phyloP scores from a whole-genome alignment of 805 yeast species.

The Saturnispora dispora region DNA sequence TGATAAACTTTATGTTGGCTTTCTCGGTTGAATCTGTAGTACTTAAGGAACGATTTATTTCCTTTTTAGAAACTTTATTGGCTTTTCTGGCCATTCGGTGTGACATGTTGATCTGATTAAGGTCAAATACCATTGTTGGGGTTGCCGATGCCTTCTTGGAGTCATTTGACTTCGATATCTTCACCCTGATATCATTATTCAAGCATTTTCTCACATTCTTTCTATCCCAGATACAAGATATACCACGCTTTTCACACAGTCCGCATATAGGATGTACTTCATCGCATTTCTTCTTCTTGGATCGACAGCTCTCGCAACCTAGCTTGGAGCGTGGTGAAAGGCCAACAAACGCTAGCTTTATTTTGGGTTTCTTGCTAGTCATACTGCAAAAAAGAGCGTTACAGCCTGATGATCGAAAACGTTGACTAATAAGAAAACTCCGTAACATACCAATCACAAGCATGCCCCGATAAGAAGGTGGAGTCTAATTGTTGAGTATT shows the following conservation, averaged over 20 bases:
- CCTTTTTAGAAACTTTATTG: background rate
- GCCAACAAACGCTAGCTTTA: constrained; percentile 22
- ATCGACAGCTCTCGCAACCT: constrained; percentile 35
- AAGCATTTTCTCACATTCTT: background rate
- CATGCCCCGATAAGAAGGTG: background rate
- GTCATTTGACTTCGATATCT: background rate
- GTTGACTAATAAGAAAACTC: background rate
- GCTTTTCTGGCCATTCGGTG: constrained; percentile 12
- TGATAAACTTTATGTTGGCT: background rate
- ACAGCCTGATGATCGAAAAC: background rate
- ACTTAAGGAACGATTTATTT: background rate
- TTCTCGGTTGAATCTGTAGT: background rate
- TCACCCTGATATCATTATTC: background rate
- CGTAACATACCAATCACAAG: background rate
- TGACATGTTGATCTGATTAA: constrained; percentile 13
- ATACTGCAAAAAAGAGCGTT: background rate
- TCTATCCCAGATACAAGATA: constrained; percentile 23
- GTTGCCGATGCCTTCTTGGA: background rate
- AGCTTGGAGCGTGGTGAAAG: constrained; percentile 27
- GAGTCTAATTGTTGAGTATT: background rate
- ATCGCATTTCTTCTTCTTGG: constrained; percentile 42
- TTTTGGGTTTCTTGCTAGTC: background rate
- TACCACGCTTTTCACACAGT: constrained; percentile 28
- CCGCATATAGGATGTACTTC: constrained; percentile 39
- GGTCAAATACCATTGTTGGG: constrained; percentile 11